These are phyloP conservation scores for Leccinum obscurum DNA, from an alignment of 768 basidiomycete species.

Conservation along the genomic window DNA sequence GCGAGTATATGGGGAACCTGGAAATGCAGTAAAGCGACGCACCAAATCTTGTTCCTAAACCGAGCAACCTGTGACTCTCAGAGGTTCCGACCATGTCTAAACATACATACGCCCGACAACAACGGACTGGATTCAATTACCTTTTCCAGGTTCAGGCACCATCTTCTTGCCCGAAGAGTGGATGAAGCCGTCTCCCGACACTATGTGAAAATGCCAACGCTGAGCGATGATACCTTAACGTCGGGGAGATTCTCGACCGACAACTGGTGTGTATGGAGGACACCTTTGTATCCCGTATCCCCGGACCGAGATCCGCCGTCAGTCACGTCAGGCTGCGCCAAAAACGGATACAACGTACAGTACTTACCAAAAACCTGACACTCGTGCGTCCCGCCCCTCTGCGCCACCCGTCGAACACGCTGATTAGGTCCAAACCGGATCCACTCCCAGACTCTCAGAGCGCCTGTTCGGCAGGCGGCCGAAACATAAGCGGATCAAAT, in stretches of 20 bases:
- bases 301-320: no score
- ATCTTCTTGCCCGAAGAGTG: constrained; percentile 35
- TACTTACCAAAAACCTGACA: no score
- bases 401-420: constrained; percentile 34
- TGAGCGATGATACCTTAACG: constrained; percentile 25
- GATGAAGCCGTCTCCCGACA: constrained; percentile 29
- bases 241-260: constrained; percentile 38
- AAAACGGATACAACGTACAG: constrained; percentile 25
- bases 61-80: constrained; percentile 25
- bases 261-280: constrained; percentile 25
- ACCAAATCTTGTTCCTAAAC: constrained; percentile 41
- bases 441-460: no score
- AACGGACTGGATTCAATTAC: constrained; percentile 15
- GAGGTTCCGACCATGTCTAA: not conserved
- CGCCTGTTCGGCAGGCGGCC: constrained; percentile 20
- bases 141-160: constrained; percentile 33
- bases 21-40: no score
- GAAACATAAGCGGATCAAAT: constrained; percentile 25
- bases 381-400: constrained; percentile 38
- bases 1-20: not conserved
- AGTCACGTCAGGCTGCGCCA: constrained; percentile 25
- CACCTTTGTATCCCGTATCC: not conserved
- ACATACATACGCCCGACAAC: constrained; percentile 32
- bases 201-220: no score
- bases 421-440: constrained; percentile 21